Base-by-base conservation (phyloP, 805 yeast genomes). In the Lipomyces oligophaga region DNA sequence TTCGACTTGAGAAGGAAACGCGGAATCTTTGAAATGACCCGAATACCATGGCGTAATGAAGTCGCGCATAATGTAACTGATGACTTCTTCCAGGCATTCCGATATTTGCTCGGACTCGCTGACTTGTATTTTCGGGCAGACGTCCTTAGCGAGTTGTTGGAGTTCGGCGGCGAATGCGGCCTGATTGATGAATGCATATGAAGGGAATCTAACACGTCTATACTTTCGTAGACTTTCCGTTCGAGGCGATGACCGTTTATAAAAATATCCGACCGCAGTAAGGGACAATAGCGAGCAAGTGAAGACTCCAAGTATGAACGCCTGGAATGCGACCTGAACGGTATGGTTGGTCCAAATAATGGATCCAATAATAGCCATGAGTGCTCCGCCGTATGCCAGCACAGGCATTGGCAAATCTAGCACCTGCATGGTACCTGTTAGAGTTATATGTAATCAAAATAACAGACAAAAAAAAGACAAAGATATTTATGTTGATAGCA, bases 21-120 rank as follows among this genome's bases (percentile, higher is more conserved):
- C 47, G 48, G 72, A 71, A 21, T 64, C 60, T 1, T 62, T 41
- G 0, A 79, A 66, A 3, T 81, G 68, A n/a, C 66, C 61, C 2
- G 54, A 39, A 56, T 69, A 80, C 89, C 89, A 82, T 3, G 75
- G 62, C 33, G 66, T 63, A 5, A 82, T 70, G 59, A 82, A 83
- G 43, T 77, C 79, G 13, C 72, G 57, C 5, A 78, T 52, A 1
- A 82, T 66, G 33, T 73, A 63, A 27, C 67, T 67, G 3, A 79
- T 64, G n/a, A 82, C 60, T 8, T 69, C 71, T 37, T 77, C 76
- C 4, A 82, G 40, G 0, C 78, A 66, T 35, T 74, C 78, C 2
- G 83, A 77, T 4, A 81, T 70, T 2, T 72, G 56, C 45, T 75
- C 72, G 22, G 80, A 76, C 20, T 76, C 75, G 2, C 76, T 74